Conservation (phyloP, 1,284 basidiomycete species). For the Ganoderma resinaceum region DNA sequence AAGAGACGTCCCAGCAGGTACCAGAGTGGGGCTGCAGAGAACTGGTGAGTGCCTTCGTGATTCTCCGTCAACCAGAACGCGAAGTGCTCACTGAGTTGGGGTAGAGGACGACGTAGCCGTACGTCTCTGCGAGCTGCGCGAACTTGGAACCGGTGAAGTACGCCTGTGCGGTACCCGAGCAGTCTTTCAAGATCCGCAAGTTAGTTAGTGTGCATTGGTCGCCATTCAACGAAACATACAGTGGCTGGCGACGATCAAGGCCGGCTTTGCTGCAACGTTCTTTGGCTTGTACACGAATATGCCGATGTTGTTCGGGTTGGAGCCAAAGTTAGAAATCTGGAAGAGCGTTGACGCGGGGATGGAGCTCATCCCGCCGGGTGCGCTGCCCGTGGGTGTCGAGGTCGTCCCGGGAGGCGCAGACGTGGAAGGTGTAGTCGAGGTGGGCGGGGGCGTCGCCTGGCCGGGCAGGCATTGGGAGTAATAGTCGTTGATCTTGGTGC, state of each 20-base stretch:
- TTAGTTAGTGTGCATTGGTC: not conserved
- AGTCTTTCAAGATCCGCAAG: slow-evolving; percentile 35
- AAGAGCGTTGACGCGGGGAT: slow-evolving; percentile 31
- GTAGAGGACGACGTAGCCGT: slow-evolving; percentile 56
- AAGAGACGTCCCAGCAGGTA: slow-evolving; percentile 63
- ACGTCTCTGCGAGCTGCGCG: slow-evolving; percentile 55
- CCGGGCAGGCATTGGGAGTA: slow-evolving; percentile 44
- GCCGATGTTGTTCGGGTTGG: slow-evolving; percentile 57
- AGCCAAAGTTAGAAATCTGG: slow-evolving; percentile 46
- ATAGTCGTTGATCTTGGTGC: slow-evolving; percentile 37
- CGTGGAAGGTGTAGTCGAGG: slow-evolving; percentile 4
- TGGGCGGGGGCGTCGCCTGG: slow-evolving; percentile 18
- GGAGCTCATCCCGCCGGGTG: slow-evolving; percentile 16
- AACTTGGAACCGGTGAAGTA: slow-evolving; percentile 59
- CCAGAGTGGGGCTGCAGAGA: slow-evolving; percentile 48
- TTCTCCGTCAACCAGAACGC: not conserved
- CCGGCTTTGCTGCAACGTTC: slow-evolving; percentile 46
- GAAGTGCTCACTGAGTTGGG: slow-evolving; percentile 48
- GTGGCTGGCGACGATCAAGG: slow-evolving; percentile 52
- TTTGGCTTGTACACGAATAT: slow-evolving; percentile 58
- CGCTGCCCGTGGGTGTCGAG: not conserved
- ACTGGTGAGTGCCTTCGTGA: not conserved
- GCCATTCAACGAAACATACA: slow-evolving; percentile 42
- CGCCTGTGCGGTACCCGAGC: slow-evolving; percentile 57
- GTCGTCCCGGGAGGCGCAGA: not conserved